These are phyloP conservation scores for Phytophthora rubi DNA, from an alignment of 352 stramenopile species.

Conservation along the genomic window DNA sequence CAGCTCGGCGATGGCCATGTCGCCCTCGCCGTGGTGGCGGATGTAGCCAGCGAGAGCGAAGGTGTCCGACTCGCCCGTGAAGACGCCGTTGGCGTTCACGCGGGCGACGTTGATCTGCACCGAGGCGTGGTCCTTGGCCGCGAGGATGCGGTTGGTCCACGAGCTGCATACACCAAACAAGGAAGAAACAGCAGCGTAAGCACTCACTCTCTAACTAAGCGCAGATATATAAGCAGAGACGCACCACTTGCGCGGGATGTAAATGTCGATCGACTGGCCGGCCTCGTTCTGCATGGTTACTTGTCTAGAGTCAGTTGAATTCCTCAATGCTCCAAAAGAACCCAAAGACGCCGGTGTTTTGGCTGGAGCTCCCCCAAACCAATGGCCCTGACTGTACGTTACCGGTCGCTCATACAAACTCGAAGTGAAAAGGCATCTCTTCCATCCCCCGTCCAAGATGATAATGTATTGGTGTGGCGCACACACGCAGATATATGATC, in stretches of 20 bases:
- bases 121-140: constrained; percentile 97
- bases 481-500: constrained; percentile 12
- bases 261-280: constrained; percentile 98
- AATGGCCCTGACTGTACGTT: constrained; percentile 88
- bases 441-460: constrained; percentile 12
- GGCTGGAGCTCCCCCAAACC: constrained; percentile 45
- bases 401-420: constrained; percentile 67
- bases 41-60: constrained; percentile 98
- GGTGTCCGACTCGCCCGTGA: constrained; percentile 96
- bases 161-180: constrained; percentile 66
- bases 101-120: constrained; percentile 98
- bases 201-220: too few relatives aligned
- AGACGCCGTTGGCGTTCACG: constrained; percentile 96
- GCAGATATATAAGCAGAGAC: constrained; percentile 17
- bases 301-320: constrained; percentile 70
- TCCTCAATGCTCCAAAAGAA: constrained; percentile 39
- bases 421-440: constrained; percentile 30
- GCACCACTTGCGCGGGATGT: constrained; percentile 98
- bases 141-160: constrained; percentile 98
- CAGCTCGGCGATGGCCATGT: constrained; percentile 93
- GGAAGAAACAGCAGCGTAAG: not conserved
- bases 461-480: constrained; percentile 12
- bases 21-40: constrained; percentile 94
- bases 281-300: constrained; percentile 97
- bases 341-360: constrained; percentile 1